A percentile compares a stretch with the other conserved stretches of the same genome.
These are phyloP conservation scores for Berberis thunbergii DNA, from an alignment of 164 flowering plant genomes.

Conservation along the genomic window DNA sequence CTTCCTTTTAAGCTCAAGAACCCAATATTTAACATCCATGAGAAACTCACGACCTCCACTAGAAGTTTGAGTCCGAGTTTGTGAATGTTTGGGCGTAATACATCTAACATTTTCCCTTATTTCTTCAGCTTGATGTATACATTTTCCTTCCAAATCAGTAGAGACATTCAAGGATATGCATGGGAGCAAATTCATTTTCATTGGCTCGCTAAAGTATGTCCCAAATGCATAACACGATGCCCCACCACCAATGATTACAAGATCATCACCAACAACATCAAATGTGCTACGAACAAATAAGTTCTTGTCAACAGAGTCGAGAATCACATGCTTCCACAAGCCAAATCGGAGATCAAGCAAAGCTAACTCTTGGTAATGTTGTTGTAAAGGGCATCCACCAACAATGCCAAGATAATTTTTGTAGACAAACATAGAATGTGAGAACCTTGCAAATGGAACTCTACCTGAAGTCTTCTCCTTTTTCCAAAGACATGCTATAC, in stretches of 20 bases:
- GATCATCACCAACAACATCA: conserved; percentile 56
- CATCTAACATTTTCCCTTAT: conserved; percentile 5
- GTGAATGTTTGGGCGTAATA: conserved; percentile 6
- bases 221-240: conserved; percentile 98
- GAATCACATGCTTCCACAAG: conserved; percentile 54
- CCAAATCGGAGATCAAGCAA: conserved; percentile 45
- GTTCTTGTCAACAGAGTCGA: conserved; percentile 37
- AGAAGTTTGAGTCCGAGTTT: conserved; percentile 12
- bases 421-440: conserved; percentile 83
- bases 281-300: conserved; percentile 79
- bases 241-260: conserved; percentile 82
- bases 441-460: conserved; percentile 70
- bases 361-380: conserved; percentile 52
- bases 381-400: conserved; percentile 84
- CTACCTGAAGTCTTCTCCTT: conserved; percentile 46
- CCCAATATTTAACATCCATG: conserved; percentile 29
- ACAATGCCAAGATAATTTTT: conserved; percentile 60
- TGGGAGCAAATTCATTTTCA: conserved; percentile 46
- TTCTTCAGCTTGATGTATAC: conserved; percentile 9
- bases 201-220: conserved; percentile 76
- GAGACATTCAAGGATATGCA: conserved; percentile 12
- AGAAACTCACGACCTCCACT: conserved; percentile 7
- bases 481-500: conserved; percentile 46
- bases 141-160: conserved; percentile 12
- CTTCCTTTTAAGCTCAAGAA: conserved; percentile 48